Evolutionary conservation across 2,329 filamentous ascomycete genomes (phyloP).

Genomic region (Diaporthe caulivora): DNA sequence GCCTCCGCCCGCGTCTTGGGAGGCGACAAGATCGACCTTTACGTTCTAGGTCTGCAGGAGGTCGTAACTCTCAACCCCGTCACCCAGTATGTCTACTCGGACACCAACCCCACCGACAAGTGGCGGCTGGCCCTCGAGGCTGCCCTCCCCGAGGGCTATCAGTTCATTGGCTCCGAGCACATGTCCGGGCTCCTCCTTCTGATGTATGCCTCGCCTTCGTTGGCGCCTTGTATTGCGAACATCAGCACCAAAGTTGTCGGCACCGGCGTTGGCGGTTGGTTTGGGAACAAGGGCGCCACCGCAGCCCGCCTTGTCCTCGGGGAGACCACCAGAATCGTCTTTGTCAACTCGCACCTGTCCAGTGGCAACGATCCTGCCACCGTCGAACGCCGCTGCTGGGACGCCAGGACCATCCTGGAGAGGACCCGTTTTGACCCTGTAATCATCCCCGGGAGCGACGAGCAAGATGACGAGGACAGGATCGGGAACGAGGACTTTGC

Average conservation of each 20-base stretch:
- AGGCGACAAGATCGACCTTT: constrained; percentile 83
- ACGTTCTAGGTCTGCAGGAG: constrained; percentile 92
- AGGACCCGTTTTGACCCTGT: constrained; percentile 85
- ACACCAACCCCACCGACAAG: constrained; percentile 77
- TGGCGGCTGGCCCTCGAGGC: constrained; percentile 85
- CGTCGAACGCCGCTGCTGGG: constrained; percentile 90
- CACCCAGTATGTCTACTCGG: constrained; percentile 82
- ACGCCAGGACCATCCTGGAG: constrained; percentile 81
- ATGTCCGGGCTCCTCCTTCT: constrained; percentile 87
- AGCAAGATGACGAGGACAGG: constrained; percentile 73
- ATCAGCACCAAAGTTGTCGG: constrained; percentile 87
- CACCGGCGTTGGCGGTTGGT: constrained; percentile 90
- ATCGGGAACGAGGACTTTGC: constrained; percentile 93
- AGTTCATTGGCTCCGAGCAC: constrained; percentile 83
- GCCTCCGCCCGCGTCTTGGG: constrained; percentile 61
- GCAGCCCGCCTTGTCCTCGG: constrained; percentile 85
- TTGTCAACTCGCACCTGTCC: constrained; percentile 91
- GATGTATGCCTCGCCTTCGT: constrained; percentile 84
- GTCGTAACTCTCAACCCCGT: constrained; percentile 87
- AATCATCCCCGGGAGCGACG: constrained; percentile 69
- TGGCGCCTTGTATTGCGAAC: constrained; percentile 81
- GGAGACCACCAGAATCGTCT: constrained; percentile 89
- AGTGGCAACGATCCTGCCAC: constrained; percentile 84
- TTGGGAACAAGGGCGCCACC: constrained; percentile 96
- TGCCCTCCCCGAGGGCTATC: constrained; percentile 82